These are phyloP conservation scores for Aspergillus fischeri DNA, from an alignment of 2,329 filamentous ascomycete species.

Conservation along the genomic window DNA sequence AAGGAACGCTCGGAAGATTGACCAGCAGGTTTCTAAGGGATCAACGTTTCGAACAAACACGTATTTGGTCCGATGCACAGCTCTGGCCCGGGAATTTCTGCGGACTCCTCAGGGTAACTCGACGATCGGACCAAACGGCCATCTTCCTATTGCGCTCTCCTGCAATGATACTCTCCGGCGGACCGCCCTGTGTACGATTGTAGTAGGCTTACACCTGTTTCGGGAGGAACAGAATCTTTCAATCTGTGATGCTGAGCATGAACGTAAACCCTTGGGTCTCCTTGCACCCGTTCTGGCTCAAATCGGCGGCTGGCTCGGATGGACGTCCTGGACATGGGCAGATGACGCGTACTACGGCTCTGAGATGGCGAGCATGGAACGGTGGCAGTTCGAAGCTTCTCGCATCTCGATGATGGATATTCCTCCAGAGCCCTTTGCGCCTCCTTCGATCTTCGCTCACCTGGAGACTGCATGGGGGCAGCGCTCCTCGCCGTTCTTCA, in stretches of 20 bases:
- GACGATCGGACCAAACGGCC: slow-evolving; percentile 55
- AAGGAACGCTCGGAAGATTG: slow-evolving; percentile 17
- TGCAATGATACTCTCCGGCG: slow-evolving; percentile 54
- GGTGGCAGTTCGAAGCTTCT: slow-evolving; percentile 55
- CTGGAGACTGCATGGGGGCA: slow-evolving; percentile 41
- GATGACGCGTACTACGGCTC: slow-evolving; percentile 54
- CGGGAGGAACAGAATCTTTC: slow-evolving; percentile 85
- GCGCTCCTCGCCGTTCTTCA: slow-evolving; percentile 43
- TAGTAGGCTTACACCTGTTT: slow-evolving; percentile 76
- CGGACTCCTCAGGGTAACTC: slow-evolving; percentile 55
- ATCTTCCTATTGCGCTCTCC: slow-evolving; percentile 59
- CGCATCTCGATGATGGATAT: slow-evolving; percentile 42
- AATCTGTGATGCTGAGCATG: slow-evolving; percentile 50
- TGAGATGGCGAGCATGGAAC: slow-evolving; percentile 54
- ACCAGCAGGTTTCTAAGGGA: slow-evolving; percentile 20
- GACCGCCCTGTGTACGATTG: slow-evolving; percentile 63
- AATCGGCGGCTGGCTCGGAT: slow-evolving; percentile 76
- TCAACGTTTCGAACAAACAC: slow-evolving; percentile 36
- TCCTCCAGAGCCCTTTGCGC: slow-evolving; percentile 49
- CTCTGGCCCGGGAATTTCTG: slow-evolving; percentile 63
- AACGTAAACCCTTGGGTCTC: slow-evolving; percentile 43
- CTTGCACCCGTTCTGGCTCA: slow-evolving; percentile 76
- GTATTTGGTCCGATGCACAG: slow-evolving; percentile 47
- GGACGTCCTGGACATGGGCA: slow-evolving; percentile 58
- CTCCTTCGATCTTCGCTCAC: slow-evolving; percentile 58